phyloP scores from a whole-genome alignment of 2,329 filamentous ascomycete genomes.

The Aspergillus bombycis region DNA sequence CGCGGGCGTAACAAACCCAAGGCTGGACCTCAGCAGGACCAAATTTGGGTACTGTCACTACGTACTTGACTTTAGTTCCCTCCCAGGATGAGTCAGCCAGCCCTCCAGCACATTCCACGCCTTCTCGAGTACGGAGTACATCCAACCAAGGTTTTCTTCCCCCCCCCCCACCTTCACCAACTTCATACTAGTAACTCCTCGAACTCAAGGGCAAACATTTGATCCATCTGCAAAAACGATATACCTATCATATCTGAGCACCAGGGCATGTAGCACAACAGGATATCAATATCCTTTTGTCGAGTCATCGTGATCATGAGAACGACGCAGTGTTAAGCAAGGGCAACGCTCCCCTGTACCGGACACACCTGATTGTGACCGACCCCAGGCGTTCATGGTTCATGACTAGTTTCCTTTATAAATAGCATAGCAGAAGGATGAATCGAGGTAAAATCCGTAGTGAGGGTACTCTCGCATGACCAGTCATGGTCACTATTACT shows the following conservation, averaged over 20 bases:
- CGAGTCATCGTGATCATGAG: not conserved
- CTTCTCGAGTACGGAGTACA: not conserved
- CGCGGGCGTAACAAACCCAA: not conserved
- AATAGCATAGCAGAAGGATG: not conserved
- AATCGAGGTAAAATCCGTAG: not conserved
- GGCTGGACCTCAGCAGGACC: not conserved
- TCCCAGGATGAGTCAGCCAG: not conserved
- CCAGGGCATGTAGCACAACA: not conserved
- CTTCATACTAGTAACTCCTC: not conserved
- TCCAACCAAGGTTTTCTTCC: not conserved
- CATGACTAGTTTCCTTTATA: slow-evolving; percentile 6
- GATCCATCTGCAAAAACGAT: not conserved
- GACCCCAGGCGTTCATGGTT: slow-evolving; percentile 6
- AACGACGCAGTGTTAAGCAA: not conserved
- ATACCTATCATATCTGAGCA: not conserved
- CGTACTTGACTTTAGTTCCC: not conserved
- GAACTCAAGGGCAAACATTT: not conserved
- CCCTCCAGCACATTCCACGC: not conserved
- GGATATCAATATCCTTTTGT: not conserved
- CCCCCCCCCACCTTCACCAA: not conserved
- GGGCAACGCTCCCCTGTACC: not conserved
- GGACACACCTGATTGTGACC: not conserved
- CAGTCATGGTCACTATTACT: slow-evolving; percentile 2
- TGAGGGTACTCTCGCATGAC: not conserved
- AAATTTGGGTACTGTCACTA: not conserved